Evolutionary conservation across 805 yeast species (phyloP).

Genomic region (Yamadazyma nakazawae): DNA sequence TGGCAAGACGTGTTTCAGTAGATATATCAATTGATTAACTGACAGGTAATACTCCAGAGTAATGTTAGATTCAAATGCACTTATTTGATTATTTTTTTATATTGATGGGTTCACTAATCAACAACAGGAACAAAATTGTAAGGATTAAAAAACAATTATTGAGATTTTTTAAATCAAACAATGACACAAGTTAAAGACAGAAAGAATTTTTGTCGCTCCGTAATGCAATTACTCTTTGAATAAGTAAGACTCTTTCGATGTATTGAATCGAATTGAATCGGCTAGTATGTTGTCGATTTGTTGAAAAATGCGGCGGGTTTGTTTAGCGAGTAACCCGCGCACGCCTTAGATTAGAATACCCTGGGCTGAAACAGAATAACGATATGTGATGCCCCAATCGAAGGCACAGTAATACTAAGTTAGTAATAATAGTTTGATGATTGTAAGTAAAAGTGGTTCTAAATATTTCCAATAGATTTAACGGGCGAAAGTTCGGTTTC

Average conservation of each 20-base stretch:
- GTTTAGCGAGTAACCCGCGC: conserved; percentile 2
- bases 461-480: too few relatives aligned
- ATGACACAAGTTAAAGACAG: background rate
- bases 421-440: too few relatives aligned
- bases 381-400: too few relatives aligned
- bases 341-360: background rate
- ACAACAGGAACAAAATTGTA: background rate
- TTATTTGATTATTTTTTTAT: too few relatives aligned
- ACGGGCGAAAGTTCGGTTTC: too few relatives aligned
- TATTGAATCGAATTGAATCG: background rate
- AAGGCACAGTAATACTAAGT: too few relatives aligned
- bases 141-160: background rate
- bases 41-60: background rate
- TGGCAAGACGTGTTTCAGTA: background rate
- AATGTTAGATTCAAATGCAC: too few relatives aligned
- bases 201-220: background rate
- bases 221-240: background rate
- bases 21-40: background rate
- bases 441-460: too few relatives aligned
- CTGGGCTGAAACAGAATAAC: background rate
- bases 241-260: background rate
- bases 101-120: too few relatives aligned
- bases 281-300: conserved; percentile 9
- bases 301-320: conserved; percentile 7
- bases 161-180: background rate